Conservation (phyloP, 495 filamentous ascomycete species). For the Podospora appendiculata region DNA sequence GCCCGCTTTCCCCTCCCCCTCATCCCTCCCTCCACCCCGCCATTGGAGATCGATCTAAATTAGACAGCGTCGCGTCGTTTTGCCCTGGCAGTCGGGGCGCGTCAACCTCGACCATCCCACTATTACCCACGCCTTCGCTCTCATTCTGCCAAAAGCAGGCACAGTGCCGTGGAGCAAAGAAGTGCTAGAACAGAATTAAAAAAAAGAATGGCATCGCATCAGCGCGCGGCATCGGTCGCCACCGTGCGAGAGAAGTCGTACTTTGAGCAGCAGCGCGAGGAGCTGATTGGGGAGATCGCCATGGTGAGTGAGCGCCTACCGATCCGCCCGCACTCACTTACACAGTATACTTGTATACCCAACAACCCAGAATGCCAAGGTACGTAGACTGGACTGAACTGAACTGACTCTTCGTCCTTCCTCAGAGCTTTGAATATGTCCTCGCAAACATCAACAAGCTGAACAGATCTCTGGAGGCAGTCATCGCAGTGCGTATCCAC, state of each 20-base stretch:
- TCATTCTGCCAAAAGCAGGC: no score
- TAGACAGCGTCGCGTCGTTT: no score
- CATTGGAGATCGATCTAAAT: no score
- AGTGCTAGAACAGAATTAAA: no score
- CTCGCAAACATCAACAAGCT: constrained; percentile 94
- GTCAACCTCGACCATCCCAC: no score
- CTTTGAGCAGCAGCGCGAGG: constrained; percentile 77
- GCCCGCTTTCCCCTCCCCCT: no score
- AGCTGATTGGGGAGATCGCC: constrained; percentile 71
- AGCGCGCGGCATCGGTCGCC: not conserved
- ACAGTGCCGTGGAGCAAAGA: no score
- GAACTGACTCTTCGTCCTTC: not conserved
- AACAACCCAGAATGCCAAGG: not conserved
- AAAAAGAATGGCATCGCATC: not conserved
- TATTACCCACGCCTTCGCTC: no score
- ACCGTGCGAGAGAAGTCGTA: constrained; percentile 34
- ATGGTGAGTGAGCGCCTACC: constrained; percentile 40
- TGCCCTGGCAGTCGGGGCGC: no score
- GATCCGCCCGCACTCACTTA: not conserved
- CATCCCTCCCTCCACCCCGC: no score
- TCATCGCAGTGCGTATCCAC: constrained; percentile 64
- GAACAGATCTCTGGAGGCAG: constrained; percentile 84
- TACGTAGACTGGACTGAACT: not conserved
- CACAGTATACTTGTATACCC: not conserved
- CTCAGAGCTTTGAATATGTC: constrained; percentile 81